Base-by-base conservation (phyloP, 2,329 filamentous ascomycete genomes). In the Tothia fuscella region DNA sequence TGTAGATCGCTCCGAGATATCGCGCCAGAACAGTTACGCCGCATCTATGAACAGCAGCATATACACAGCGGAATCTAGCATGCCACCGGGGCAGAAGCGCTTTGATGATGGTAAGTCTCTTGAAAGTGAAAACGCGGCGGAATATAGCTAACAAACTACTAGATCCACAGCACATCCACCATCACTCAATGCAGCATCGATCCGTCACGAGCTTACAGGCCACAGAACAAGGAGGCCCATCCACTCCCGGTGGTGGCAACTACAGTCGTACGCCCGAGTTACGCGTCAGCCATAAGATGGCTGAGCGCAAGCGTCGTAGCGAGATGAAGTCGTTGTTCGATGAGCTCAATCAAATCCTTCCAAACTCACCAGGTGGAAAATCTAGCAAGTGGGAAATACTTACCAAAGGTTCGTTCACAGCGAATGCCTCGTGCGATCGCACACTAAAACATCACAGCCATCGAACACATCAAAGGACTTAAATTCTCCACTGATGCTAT, bases 311-410 rank as follows among this genome's bases (percentile, higher is more conserved):
- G 64, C 74, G 84, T 29, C 70, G 84, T 46, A 88, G 83, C 6
- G 84, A 91, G 56, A 91, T 91, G 84, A 91, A 91, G 63, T 80
- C 84, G 53, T 64, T 91, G 0, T 91, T 91, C 54, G 84, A 91
- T 49, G 80, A 85, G 51, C 64, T 91, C 6, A 76, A 85, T 50
- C 79, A 82, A 49, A 67, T 86, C 28, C 79, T 89, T 63, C 83
- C 83, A 1, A 81, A 86, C 50, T 83, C 85, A 52, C 76, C 84
- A 13, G 84, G 84, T 2, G 81, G 80, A 19, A 93, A 91, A 57
- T 84, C 84, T 0, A 88, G 82, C 50, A 93, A 93, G 52, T 93
- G 84, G 84, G 84, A 93, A 52, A 87, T 89, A 37, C 57, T 93
- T 13, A 87, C 82, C 3, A 89, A 89, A 68, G 82, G 84, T 88